Evolutionary conservation across 2,329 filamentous ascomycete genomes (phyloP).

Genomic region (Fusarium graminum): DNA sequence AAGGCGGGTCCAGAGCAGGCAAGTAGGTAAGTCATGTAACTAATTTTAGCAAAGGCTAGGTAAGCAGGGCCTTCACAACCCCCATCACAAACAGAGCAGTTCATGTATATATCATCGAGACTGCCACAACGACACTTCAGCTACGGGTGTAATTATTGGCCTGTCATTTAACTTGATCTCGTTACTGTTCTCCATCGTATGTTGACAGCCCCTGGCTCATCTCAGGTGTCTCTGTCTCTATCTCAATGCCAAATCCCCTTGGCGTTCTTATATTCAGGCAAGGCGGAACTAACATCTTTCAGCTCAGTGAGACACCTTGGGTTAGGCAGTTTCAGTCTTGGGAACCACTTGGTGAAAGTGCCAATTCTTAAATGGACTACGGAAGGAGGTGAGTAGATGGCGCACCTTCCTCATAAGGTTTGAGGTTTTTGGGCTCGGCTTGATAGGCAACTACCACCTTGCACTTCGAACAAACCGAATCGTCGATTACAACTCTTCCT

Average conservation of each 20-base stretch:
- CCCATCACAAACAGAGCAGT: constrained; percentile 17
- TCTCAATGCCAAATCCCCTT: constrained; percentile 6
- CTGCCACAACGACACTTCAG: constrained; percentile 23
- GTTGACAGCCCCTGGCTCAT: neutral
- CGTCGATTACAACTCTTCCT: neutral
- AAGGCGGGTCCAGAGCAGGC: constrained; percentile 19
- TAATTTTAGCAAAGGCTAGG: constrained; percentile 42
- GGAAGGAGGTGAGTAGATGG: constrained; percentile 22
- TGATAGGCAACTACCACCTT: constrained; percentile 17
- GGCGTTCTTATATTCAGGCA: neutral
- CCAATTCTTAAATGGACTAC: constrained; percentile 36
- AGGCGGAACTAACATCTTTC: constrained; percentile 9
- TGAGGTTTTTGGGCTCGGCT: constrained; percentile 28
- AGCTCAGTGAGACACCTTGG: constrained; percentile 11
- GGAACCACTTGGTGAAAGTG: constrained; percentile 2
- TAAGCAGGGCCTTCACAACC: constrained; percentile 30
- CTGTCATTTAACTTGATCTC: constrained; percentile 12
- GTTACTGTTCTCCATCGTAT: constrained; percentile 9
- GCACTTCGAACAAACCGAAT: constrained; percentile 6
- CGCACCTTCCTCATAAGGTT: constrained; percentile 20
- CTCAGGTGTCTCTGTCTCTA: neutral
- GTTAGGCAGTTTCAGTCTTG: neutral
- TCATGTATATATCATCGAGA: constrained; percentile 29
- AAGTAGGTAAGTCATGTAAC: constrained; percentile 28
- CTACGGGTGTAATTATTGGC: constrained; percentile 19